phyloP scores from a whole-genome alignment of 2,329 filamentous ascomycete species.

The Curvularia lunata region DNA sequence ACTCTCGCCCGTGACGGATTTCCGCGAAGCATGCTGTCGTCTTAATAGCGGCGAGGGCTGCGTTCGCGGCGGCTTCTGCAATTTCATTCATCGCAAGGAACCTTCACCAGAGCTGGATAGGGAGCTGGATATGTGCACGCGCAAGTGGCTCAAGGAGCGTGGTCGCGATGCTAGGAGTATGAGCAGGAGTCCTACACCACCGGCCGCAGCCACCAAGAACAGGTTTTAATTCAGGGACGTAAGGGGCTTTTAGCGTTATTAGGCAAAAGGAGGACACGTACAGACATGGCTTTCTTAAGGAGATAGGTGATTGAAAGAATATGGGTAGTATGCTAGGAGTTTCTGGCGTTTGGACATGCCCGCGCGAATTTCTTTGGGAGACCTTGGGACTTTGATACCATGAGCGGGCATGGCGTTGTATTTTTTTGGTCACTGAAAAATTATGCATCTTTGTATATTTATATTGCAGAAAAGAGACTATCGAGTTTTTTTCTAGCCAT shows the following conservation, averaged over 20 bases:
- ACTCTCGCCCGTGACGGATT: conserved; percentile 94
- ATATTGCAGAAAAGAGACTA: not conserved
- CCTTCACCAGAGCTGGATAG: conserved; percentile 85
- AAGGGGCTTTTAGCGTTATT: not conserved
- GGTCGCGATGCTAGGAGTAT: conserved; percentile 84
- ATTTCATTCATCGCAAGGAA: conserved; percentile 99
- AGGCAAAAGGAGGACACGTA: not conserved
- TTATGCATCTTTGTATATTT: not conserved
- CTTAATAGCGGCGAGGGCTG: conserved; percentile 95
- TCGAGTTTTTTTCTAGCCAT: not conserved
- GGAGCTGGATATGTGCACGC: conserved; percentile 85
- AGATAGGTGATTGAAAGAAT: not conserved
- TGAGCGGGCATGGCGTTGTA: conserved; percentile 11
- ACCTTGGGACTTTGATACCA: conserved; percentile 13
- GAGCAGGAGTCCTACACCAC: conserved; percentile 82
- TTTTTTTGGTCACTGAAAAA: not conserved
- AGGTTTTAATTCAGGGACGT: conserved; percentile 7
- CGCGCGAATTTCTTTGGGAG: conserved; percentile 2
- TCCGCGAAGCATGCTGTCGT: conserved; percentile 94
- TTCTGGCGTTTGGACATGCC: conserved; percentile 13
- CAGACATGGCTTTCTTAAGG: not conserved
- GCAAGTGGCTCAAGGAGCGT: conserved; percentile 91
- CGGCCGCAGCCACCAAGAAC: conserved; percentile 58
- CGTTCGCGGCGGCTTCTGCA: conserved; percentile 95
- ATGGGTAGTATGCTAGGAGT: not conserved